These are phyloP conservation scores for Rhizopogon salebrosus DNA, from an alignment of 768 basidiomycete species.

Conservation along the genomic window DNA sequence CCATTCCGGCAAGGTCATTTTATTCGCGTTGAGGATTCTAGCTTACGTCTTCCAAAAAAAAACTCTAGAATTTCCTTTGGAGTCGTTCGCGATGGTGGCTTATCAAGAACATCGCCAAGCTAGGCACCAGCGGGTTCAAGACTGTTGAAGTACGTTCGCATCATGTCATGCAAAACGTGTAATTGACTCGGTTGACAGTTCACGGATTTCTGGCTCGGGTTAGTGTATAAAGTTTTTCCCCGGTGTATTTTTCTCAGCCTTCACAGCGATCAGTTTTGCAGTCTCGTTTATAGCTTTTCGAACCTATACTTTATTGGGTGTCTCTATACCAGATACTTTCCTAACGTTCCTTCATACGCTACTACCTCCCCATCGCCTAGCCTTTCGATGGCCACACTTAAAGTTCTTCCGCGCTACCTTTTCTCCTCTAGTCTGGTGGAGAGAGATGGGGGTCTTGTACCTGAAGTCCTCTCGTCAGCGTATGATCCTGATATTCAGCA, in stretches of 20 bases:
- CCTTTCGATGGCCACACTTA: not conserved
- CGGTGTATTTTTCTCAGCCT: conserved; percentile 1
- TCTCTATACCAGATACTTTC: conserved; percentile 41
- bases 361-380: not conserved
- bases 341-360: not conserved
- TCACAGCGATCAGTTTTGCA: conserved; percentile 75
- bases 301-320: conserved; percentile 75
- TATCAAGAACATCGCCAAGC: conserved; percentile 52
- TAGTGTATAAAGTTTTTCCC: conserved; percentile 13
- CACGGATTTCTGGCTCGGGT: conserved; percentile 89
- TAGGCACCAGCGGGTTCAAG: conserved; percentile 64
- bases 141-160: conserved; percentile 60
- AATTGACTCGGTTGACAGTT: conserved; percentile 41
- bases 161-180: not conserved
- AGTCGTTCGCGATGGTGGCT: conserved; percentile 67
- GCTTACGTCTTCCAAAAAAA: conserved; percentile 16
- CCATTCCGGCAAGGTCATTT: conserved; percentile 48
- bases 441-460: not conserved
- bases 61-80: conserved; percentile 38
- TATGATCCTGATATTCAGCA: conserved; percentile 33
- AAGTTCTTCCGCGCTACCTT: not conserved
- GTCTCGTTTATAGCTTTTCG: conserved; percentile 68
- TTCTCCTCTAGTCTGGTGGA: not conserved
- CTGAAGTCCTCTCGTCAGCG: conserved; percentile 3
- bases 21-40: not conserved